A percentile compares a stretch with the other conserved stretches of the same genome.
These are phyloP conservation scores for Cicer judaicum DNA, from an alignment of 306 rosid genomes.

Conservation along the genomic window DNA sequence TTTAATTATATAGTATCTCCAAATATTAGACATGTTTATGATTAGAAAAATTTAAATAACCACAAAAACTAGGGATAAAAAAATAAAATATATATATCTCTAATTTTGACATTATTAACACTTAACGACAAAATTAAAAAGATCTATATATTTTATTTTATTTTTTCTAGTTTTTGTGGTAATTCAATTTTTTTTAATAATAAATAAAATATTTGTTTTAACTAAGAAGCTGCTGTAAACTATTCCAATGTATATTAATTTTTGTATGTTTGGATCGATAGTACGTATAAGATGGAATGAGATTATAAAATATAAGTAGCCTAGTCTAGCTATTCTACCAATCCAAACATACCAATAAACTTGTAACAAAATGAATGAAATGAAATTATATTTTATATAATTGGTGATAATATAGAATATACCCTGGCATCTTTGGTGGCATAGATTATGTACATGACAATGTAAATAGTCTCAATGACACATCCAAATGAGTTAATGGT, in stretches of 20 bases:
- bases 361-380: not conserved
- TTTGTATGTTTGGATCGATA: no score
- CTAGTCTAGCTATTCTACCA: no score
- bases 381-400: no score
- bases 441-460: conserved; percentile 52
- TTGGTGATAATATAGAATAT: not conserved
- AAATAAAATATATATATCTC: not conserved
- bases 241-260: no score
- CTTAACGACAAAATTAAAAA: not conserved
- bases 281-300: no score
- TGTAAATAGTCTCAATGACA: conserved; percentile 61
- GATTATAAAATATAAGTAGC: no score
- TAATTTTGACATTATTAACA: not conserved
- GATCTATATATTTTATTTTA: no score
- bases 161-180: no score
- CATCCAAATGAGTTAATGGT: conserved; percentile 78
- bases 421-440: conserved; percentile 67
- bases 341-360: no score
- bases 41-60: not conserved
- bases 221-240: no score
- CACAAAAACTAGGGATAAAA: not conserved
- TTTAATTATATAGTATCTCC: no score
- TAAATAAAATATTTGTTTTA: not conserved
- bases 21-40: not conserved
- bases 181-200: not conserved